Conservation (phyloP, 257 asterid genomes). For the Nicotiana paniculata region DNA sequence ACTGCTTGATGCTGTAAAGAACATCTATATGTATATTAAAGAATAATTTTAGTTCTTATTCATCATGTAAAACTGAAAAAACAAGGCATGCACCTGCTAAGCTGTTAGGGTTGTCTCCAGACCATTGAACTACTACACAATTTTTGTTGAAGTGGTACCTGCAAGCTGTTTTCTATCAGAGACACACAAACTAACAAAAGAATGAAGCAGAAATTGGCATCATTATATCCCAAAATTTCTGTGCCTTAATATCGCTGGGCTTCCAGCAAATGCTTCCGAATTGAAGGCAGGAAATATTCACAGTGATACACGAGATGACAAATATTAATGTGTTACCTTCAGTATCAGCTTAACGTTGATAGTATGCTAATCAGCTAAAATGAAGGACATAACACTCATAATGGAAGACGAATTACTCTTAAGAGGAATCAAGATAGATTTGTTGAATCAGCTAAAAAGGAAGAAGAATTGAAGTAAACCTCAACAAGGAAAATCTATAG, state of each 20-base stretch:
- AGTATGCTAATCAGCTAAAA: not conserved
- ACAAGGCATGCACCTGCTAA: slow-evolving; percentile 57
- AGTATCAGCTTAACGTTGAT: not conserved
- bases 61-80: not conserved
- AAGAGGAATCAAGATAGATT: not conserved
- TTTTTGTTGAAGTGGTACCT: slow-evolving; percentile 74
- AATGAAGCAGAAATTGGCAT: not conserved
- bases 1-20: not conserved
- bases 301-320: not conserved
- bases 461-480: not conserved
- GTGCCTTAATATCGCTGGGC: not conserved
- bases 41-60: not conserved
- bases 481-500: not conserved
- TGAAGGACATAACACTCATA: not conserved
- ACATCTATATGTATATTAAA: not conserved
- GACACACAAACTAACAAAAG: not conserved
- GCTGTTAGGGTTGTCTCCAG: slow-evolving; percentile 99
- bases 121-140: slow-evolving; percentile 80
- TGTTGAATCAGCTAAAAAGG: not conserved
- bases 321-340: not conserved
- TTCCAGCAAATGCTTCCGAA: not conserved
- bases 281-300: not conserved
- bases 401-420: not conserved
- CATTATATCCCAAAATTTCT: not conserved
- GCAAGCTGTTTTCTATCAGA: slow-evolving; percentile 26